Conservation (phyloP, 345 rosid genomes). For the Clausena lansium region DNA sequence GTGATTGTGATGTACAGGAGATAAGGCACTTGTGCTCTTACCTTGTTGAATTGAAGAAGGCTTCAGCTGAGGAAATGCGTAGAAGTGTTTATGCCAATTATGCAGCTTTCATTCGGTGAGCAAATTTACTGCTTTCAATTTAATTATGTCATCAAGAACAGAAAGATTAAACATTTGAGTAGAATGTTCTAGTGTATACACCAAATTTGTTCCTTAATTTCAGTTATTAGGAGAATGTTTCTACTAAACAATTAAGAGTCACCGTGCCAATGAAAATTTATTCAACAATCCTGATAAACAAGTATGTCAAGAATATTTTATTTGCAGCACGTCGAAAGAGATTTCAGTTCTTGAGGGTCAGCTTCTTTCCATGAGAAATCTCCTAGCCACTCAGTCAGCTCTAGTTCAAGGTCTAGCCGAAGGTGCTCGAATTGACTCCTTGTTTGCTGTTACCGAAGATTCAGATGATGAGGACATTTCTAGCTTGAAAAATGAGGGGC, state of each 20-base stretch:
- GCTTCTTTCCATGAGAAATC: constrained; percentile 84
- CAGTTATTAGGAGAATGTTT: too few relatives aligned
- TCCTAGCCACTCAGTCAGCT: constrained; percentile 74
- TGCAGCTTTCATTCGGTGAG: constrained; percentile 75
- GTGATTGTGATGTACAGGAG: constrained; percentile 44
- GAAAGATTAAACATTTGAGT: too few relatives aligned
- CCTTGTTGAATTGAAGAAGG: constrained; percentile 78
- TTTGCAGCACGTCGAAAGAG: constrained; percentile 78
- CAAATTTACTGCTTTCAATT: not conserved
- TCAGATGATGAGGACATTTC: constrained; percentile 41
- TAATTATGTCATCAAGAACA: too few relatives aligned
- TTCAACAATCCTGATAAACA: not conserved
- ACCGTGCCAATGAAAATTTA: not conserved
- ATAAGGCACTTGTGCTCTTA: constrained; percentile 56
- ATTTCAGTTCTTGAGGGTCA: constrained; percentile 86
- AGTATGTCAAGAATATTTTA: not conserved
- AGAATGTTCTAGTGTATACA: too few relatives aligned
- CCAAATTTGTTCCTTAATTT: too few relatives aligned
- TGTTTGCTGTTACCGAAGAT: constrained; percentile 50
- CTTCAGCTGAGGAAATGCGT: constrained; percentile 99
- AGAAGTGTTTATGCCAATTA: constrained; percentile 91
- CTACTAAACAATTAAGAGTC: too few relatives aligned
- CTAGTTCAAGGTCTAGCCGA: constrained; percentile 78
- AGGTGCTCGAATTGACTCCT: constrained; percentile 50
- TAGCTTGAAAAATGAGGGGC: constrained; percentile 35